Percentiles rank a stretch among this genome's conserved stretches.
Evolutionary conservation across 1,284 basidiomycete genomes (phyloP).

Genomic region (Cutaneotrichosporon cyanovorans): DNA sequence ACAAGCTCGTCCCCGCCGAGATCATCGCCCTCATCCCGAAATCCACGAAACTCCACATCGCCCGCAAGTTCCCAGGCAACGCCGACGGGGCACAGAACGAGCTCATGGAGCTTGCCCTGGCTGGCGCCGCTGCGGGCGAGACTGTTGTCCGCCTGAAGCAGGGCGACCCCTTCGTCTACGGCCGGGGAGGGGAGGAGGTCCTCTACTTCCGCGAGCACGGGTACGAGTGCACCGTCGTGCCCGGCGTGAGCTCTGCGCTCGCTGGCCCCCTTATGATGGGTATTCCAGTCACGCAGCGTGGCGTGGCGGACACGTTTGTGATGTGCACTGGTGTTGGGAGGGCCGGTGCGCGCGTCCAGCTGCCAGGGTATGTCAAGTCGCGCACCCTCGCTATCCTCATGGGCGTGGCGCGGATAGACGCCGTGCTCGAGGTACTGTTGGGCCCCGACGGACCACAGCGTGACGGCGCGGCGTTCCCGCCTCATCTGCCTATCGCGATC

Average conservation of each 20-base stretch:
- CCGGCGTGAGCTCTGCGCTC: constrained; percentile 80
- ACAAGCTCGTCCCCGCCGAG: constrained; percentile 91
- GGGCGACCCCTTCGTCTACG: constrained; percentile 93
- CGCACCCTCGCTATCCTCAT: constrained; percentile 81
- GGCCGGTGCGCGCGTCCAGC: constrained; percentile 69
- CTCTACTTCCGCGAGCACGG: constrained; percentile 80
- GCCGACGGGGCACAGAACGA: constrained; percentile 90
- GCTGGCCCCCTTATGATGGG: constrained; percentile 82
- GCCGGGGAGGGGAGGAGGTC: constrained; percentile 88
- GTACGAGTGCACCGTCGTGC: constrained; percentile 73
- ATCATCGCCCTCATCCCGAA: constrained; percentile 79
- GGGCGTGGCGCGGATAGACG: constrained; percentile 79
- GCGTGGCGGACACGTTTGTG: constrained; percentile 78
- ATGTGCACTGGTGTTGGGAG: constrained; percentile 91
- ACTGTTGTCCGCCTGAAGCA: constrained; percentile 93
- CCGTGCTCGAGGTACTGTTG: constrained; percentile 61
- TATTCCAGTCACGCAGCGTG: constrained; percentile 91
- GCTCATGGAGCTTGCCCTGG: constrained; percentile 82
- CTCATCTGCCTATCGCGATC: constrained; percentile 75
- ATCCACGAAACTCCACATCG: constrained; percentile 60
- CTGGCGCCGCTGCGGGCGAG: constrained; percentile 68
- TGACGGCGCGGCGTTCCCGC: constrained; percentile 62
- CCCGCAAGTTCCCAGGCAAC: constrained; percentile 95
- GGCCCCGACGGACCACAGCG: constrained; percentile 22
- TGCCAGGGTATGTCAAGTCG: constrained; percentile 78